Conservation (phyloP, 257 asterid species). For the Ilex asprella region DNA sequence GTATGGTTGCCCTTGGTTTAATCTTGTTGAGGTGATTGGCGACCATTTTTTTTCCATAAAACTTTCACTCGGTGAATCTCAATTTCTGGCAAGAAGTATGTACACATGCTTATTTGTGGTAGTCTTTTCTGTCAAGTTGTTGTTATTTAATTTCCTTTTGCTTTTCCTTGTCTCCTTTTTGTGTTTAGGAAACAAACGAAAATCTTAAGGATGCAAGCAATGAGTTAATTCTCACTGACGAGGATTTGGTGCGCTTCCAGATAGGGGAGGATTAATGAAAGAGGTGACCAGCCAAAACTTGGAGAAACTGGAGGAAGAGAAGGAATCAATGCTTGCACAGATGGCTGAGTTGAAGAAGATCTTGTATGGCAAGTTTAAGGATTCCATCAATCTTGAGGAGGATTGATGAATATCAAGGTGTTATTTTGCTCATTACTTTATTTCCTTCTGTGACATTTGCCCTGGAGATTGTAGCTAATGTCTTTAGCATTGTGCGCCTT, state of each 20-base stretch:
- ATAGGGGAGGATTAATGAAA: constrained; percentile 84
- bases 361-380: constrained; percentile 73
- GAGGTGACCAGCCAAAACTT: constrained; percentile 58
- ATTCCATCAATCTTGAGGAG: constrained; percentile 90
- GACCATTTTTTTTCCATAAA: no score
- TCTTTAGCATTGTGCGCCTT: no score
- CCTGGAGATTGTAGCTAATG: no score
- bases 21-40: no score
- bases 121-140: no score
- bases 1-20: no score
- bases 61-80: no score
- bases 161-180: neutral
- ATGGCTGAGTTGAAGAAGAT: constrained; percentile 80
- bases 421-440: no score
- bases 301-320: constrained; percentile 78
- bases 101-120: no score
- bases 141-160: no score
- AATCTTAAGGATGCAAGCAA: constrained; percentile 90
- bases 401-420: constrained; percentile 23
- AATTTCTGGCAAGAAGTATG: no score
- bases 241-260: constrained; percentile 80
- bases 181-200: constrained; percentile 66
- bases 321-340: constrained; percentile 50
- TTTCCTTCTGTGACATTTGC: no score
- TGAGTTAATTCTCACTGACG: constrained; percentile 83